Evolutionary conservation across 495 filamentous ascomycete species (phyloP).

Genomic region (Talaromyces proteolyticus): DNA sequence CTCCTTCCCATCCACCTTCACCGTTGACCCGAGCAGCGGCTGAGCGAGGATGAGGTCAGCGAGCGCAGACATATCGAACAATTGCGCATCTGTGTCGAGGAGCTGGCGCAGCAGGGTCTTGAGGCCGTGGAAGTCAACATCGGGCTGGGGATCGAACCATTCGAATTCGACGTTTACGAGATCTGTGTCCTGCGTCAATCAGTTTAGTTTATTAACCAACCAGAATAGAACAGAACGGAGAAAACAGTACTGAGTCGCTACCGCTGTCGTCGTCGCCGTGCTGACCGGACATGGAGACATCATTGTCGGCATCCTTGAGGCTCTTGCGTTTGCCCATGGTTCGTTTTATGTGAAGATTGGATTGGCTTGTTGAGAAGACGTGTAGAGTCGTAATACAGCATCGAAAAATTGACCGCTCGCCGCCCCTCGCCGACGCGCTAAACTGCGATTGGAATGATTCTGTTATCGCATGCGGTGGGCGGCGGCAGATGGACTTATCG

Average conservation of each 20-base stretch:
- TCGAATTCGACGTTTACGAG: slow-evolving; percentile 97
- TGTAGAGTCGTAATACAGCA: neutral
- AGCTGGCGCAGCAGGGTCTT: slow-evolving; percentile 88
- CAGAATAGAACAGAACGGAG: neutral
- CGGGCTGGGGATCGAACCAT: slow-evolving; percentile 90
- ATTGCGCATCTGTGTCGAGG: slow-evolving; percentile 79
- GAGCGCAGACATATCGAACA: slow-evolving; percentile 82
- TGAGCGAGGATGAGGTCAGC: slow-evolving; percentile 86
- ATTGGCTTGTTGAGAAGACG: neutral
- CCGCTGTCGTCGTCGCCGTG: slow-evolving; percentile 27
- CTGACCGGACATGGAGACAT: slow-evolving; percentile 34
- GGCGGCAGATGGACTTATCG: neutral
- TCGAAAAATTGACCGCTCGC: neutral
- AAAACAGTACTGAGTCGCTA: slow-evolving; percentile 30
- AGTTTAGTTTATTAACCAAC: neutral
- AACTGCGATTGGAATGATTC: neutral
- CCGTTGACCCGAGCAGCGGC: slow-evolving; percentile 82
- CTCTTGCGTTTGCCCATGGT: slow-evolving; percentile 49
- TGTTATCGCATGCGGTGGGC: neutral
- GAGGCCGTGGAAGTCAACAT: slow-evolving; percentile 90
- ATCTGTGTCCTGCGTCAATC: slow-evolving; percentile 61
- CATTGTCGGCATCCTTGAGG: slow-evolving; percentile 32
- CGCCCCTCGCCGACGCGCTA: neutral
- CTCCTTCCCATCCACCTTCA: slow-evolving; percentile 92
- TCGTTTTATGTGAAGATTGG: slow-evolving; percentile 1